phyloP scores from a whole-genome alignment of 164 flowering plant species.

The Annona cherimola region DNA sequence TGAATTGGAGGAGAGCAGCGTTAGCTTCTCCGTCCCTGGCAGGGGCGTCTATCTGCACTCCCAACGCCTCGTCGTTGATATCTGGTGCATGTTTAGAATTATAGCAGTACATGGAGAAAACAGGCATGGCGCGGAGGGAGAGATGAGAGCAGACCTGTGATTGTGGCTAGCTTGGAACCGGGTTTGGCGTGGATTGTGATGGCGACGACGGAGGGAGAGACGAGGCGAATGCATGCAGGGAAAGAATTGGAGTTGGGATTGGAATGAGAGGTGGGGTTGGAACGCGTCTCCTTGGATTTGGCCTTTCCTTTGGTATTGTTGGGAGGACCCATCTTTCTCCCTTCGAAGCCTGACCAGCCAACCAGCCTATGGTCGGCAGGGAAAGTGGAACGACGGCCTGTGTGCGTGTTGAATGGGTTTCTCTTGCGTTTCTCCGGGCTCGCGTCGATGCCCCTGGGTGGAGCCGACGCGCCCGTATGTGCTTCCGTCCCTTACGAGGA shows the following conservation, averaged over 20 bases:
- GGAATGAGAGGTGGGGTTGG: slow-evolving; percentile 10
- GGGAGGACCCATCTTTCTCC: neutral
- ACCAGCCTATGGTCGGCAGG: too few relatives aligned
- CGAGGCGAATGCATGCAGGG: slow-evolving; percentile 61
- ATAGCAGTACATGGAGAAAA: neutral
- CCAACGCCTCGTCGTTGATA: slow-evolving; percentile 72
- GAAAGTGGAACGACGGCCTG: too few relatives aligned
- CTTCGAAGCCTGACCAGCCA: too few relatives aligned
- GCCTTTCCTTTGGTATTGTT: neutral
- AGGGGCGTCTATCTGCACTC: slow-evolving; percentile 94
- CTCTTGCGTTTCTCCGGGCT: too few relatives aligned
- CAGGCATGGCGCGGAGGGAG: neutral
- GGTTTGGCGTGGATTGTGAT: slow-evolving; percentile 96
- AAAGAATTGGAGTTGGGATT: slow-evolving; percentile 13
- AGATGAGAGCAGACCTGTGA: slow-evolving; percentile 52
- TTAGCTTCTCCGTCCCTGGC: slow-evolving; percentile 94
- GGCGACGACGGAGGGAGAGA: slow-evolving; percentile 75
- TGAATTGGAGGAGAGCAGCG: slow-evolving; percentile 79
- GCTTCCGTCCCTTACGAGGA: too few relatives aligned
- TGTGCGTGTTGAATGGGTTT: too few relatives aligned
- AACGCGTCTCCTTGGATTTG: neutral
- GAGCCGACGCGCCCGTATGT: too few relatives aligned
- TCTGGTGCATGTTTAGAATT: slow-evolving; percentile 28
- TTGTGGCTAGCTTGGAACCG: slow-evolving; percentile 74
- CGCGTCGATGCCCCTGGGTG: too few relatives aligned